A percentile compares a stretch with the other conserved stretches of the same genome.
These are phyloP conservation scores for Cerioporus squamosus DNA, from an alignment of 1,284 basidiomycete genomes.

Conservation along the genomic window DNA sequence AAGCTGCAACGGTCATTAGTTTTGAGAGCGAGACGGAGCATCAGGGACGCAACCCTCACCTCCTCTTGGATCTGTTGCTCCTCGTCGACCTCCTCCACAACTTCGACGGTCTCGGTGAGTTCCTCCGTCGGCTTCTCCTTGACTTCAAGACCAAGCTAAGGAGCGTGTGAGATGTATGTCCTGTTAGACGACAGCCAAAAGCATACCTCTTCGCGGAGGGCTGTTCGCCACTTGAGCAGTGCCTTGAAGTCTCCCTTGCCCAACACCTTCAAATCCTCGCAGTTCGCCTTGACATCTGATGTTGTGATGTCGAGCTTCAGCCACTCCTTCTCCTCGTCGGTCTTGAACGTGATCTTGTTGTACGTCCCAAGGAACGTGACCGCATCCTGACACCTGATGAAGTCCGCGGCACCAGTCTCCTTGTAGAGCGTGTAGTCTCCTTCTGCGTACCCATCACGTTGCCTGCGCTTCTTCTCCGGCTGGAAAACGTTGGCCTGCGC, in stretches of 20 bases:
- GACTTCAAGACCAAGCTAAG: slow-evolving; percentile 79
- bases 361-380: slow-evolving; percentile 82
- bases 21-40: too few species aligned
- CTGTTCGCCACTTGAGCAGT: slow-evolving; percentile 89
- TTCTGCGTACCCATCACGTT: slow-evolving; percentile 95
- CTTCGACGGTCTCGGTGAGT: slow-evolving; percentile 75
- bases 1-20: slow-evolving; percentile 54
- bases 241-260: slow-evolving; percentile 98
- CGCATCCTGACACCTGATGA: slow-evolving; percentile 76
- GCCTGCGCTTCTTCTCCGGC: slow-evolving; percentile 94
- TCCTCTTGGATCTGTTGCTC: slow-evolving; percentile 89
- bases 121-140: slow-evolving; percentile 77
- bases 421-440: slow-evolving; percentile 94
- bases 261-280: slow-evolving; percentile 93
- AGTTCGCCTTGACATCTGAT: slow-evolving; percentile 81
- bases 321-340: slow-evolving; percentile 91
- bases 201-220: slow-evolving; percentile 81
- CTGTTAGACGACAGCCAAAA: not conserved
- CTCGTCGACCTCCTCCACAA: slow-evolving; percentile 81
- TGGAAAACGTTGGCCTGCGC: slow-evolving; percentile 91
- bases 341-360: slow-evolving; percentile 85
- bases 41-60: slow-evolving; percentile 43
- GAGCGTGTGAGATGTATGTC: not conserved
- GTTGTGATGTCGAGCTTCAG: slow-evolving; percentile 74
- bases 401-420: slow-evolving; percentile 73